These are phyloP conservation scores for Botryosphaeria agaves DNA, from an alignment of 2,329 filamentous ascomycete genomes.

Conservation along the genomic window DNA sequence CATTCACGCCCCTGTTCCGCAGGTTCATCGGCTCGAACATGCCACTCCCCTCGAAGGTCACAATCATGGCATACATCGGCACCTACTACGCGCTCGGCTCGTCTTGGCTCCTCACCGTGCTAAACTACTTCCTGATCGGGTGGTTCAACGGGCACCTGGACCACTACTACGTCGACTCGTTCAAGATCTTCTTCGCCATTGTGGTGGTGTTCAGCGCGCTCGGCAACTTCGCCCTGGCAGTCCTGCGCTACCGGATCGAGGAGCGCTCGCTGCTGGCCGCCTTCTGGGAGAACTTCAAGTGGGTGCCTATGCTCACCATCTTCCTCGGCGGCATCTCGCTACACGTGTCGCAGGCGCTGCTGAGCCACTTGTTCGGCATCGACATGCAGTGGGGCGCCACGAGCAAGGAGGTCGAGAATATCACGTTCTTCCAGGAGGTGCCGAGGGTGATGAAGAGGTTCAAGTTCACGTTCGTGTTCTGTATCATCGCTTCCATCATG, in stretches of 20 bases:
- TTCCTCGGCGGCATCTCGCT: constrained; percentile 23
- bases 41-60: constrained; percentile 58
- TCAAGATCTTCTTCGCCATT: constrained; percentile 67
- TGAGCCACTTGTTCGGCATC: constrained; percentile 21
- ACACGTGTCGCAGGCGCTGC: constrained; percentile 21
- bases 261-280: constrained; percentile 42
- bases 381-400: constrained; percentile 36
- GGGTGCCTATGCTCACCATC: constrained; percentile 33
- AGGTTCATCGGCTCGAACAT: constrained; percentile 58
- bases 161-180: constrained; percentile 64
- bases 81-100: constrained; percentile 68
- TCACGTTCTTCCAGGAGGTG: constrained; percentile 39
- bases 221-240: constrained; percentile 52
- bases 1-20: constrained; percentile 64
- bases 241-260: constrained; percentile 55
- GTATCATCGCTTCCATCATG: constrained; percentile 24
- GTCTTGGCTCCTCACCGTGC: constrained; percentile 54
- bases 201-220: constrained; percentile 62
- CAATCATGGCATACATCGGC: constrained; percentile 59
- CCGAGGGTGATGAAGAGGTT: constrained; percentile 37
- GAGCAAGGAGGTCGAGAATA: constrained; percentile 38
- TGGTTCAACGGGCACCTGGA: constrained; percentile 65
- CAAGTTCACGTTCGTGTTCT: constrained; percentile 36
- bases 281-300: constrained; percentile 40
- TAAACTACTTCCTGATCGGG: constrained; percentile 60